Evolutionary conservation across 371 early-diverging fungal species (phyloP), one percentile per base, ranked within the genome.

Genomic region (Saksenaea oblongispora): DNA sequence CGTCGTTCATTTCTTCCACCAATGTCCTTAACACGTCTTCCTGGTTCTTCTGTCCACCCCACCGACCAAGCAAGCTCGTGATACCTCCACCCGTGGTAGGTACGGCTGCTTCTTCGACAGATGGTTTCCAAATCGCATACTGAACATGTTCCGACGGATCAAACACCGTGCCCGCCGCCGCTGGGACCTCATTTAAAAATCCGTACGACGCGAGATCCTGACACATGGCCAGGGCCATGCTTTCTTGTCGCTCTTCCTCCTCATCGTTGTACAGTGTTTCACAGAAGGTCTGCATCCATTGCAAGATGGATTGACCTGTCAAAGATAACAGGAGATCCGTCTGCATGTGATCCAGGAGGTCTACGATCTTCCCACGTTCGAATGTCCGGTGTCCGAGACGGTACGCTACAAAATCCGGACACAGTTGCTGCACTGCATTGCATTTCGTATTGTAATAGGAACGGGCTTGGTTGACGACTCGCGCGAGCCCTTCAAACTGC

Each of bases 1-100:
- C 86, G 53, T 84, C 82, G 5, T 84, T 74, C 72, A 73, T 74
- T 8, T 72, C 73, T 1, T 63, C 63, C 9, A 64, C 27, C 17
- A 44, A 31, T 1, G n/a, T 37, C 10, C 64, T 27, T 10, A 59
- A 26, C 2, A 55, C 42, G 1, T 68, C 64, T 37, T 58, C 56
- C 18, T 44, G 58, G 8, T 61, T 61, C 53, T 47, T 62, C 54
- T 62, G 56, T 15, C 59, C 56, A 3, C 66, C 54, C 72, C 69
- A 74, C 7, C 70, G 61, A 10, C 66, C 65, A 7, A 69, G 62
- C 10, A 74, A 66, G 4, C 66, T 70, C 15, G 65, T 62, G 14
- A 61, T 53, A 13, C 54, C 56, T 9, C 41, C 58, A 15, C 65
- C 14, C 3, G 24, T 5, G 44, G 44, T 24, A 26, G 51, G 9